Conservation (phyloP, 2,329 filamentous ascomycete species). For the Ophiocordyceps australis region DNA sequence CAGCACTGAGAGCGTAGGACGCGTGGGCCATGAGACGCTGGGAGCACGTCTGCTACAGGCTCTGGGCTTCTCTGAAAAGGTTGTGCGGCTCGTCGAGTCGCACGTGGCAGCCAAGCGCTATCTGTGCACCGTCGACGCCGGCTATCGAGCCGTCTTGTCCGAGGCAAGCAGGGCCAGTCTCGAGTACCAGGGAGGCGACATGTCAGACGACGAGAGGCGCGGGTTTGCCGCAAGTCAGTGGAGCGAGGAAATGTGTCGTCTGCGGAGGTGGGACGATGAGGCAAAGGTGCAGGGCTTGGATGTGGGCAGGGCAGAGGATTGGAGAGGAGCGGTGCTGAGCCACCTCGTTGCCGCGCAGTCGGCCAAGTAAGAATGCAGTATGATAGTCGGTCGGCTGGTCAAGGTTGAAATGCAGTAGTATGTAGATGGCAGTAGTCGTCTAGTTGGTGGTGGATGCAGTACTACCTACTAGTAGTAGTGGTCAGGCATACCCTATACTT, state of each 20-base stretch:
- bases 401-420: no score
- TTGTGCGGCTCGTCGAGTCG: conserved; percentile 4
- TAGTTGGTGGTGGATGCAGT: no score
- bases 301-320: no score
- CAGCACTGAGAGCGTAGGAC: conserved; percentile 3
- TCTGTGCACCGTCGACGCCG: conserved; percentile 4
- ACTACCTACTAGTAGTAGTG: no score
- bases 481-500: no score
- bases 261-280: conserved; percentile 5
- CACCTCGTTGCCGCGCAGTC: no score
- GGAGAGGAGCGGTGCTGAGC: no score
- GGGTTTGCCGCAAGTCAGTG: conserved; percentile 2
- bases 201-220: conserved; percentile 2
- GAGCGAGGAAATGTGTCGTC: conserved; percentile 5
- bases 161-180: conserved; percentile 6
- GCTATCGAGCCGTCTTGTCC: conserved; percentile 4
- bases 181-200: conserved; percentile 4
- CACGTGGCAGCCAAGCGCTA: conserved; percentile 6
- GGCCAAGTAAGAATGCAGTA: no score
- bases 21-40: conserved; percentile 5
- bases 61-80: conserved; percentile 4
- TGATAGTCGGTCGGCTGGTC: no score
- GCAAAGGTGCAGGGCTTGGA: conserved; percentile 3
- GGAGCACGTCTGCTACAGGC: conserved; percentile 3
- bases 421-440: no score